phyloP scores from a whole-genome alignment of 257 asterid genomes.

The Sherardia arvensis region DNA sequence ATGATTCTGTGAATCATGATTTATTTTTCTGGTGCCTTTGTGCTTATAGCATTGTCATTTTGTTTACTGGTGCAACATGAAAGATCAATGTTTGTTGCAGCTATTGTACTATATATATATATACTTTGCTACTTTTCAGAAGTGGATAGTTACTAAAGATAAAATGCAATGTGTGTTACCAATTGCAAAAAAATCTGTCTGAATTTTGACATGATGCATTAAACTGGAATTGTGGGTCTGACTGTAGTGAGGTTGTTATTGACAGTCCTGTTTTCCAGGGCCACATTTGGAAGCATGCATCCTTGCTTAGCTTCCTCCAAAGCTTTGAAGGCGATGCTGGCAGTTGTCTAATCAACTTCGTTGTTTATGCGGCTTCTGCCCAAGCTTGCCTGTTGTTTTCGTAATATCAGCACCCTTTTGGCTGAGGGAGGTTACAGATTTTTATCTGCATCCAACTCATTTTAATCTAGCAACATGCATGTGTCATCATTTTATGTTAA shows the following conservation, averaged over 20 bases:
- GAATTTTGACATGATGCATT: conserved; percentile 7
- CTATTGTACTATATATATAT: neutral
- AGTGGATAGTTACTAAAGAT: neutral
- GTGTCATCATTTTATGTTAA: neutral
- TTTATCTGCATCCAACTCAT: conserved; percentile 7
- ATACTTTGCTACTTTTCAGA: no score
- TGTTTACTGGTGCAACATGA: neutral
- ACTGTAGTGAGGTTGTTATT: conserved; percentile 12
- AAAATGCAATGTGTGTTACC: neutral
- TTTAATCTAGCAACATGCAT: neutral
- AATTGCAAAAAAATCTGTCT: neutral
- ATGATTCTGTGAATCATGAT: neutral
- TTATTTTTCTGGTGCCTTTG: neutral
- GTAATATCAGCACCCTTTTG: neutral
- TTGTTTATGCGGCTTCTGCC: conserved; percentile 13
- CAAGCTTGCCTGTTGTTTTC: conserved; percentile 4
- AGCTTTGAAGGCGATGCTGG: conserved; percentile 19
- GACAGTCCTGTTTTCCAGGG: conserved; percentile 24
- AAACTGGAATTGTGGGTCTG: conserved; percentile 8
- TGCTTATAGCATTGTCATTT: neutral
- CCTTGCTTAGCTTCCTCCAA: conserved; percentile 19
- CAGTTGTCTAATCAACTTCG: conserved; percentile 17
- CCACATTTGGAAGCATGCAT: conserved; percentile 19
- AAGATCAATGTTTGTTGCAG: neutral
- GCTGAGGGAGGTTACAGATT: conserved; percentile 7